phyloP scores from a whole-genome alignment of 257 asterid genomes.

The Solanum paucissectum region DNA sequence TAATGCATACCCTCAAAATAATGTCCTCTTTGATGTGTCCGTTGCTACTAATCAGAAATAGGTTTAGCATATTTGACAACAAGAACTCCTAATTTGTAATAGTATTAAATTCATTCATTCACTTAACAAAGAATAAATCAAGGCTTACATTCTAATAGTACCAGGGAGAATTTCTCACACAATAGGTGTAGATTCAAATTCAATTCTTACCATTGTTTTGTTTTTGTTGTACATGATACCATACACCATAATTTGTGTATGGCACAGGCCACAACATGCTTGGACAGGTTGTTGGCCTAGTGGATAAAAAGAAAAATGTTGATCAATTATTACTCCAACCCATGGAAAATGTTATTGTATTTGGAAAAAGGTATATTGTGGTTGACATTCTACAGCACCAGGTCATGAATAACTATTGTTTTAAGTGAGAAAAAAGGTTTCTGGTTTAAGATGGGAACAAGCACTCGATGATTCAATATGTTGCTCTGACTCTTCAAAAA shows the following conservation, averaged over 20 bases:
- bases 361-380: no score
- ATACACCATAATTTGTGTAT: background rate
- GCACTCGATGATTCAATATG: background rate
- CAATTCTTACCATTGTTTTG: background rate
- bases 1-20: slow-evolving; percentile 15
- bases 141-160: background rate
- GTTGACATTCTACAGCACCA: background rate
- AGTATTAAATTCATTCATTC: background rate
- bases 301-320: no score
- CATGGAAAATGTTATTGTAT: no score
- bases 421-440: background rate
- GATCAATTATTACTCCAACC: no score
- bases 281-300: no score
- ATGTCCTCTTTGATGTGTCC: slow-evolving; percentile 13
- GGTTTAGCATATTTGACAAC: background rate
- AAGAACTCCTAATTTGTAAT: background rate
- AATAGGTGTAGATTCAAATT: background rate
- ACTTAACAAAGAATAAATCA: background rate
- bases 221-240: background rate
- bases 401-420: background rate
- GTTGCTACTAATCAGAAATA: slow-evolving; percentile 5
- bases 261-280: background rate
- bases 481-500: background rate
- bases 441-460: background rate
- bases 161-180: background rate